Base-by-base conservation (phyloP, 2,329 filamentous ascomycete genomes). In the Alternaria sp. region DNA sequence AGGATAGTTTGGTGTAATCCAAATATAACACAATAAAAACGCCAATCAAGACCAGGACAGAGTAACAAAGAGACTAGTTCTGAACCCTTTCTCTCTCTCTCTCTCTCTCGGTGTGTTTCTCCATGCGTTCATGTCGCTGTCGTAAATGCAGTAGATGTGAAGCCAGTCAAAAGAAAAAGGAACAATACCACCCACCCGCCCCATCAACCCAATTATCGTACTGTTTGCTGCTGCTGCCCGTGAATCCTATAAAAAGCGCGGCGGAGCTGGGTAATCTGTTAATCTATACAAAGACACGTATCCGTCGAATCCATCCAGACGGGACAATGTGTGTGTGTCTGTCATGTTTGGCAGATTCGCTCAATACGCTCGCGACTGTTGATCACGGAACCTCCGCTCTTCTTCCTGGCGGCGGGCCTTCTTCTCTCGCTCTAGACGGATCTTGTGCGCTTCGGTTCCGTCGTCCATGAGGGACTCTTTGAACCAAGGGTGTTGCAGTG, bases 401-500 rank as follows among this genome's bases (percentile, higher is more conserved):
- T 78, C 74, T 70, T 77, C 74, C 61, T 67, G 63, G 23, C 74
- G 75, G 30, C 75, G 72, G 12, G 69, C 67, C 67, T 79, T 79
- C 72, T 75, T 78, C 58, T 81, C 77, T 63, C 76, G 67, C 61
- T 84, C 80, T 59, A 84, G 74, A 50, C 85, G 81, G 66, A 90
- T 89, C 61, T 87, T 85, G 61, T 86, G 82, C 19, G 88, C 88
- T 78, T 90, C 88, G 7, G 88, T 90, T 60, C 88, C 88, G 73
- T 90, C 88, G 71, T 90, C 88, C 70, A 89, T 84, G 21, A 90
- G 82, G 12, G 83, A 82, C 76, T 90, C 88, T 66, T 85, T 87
- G 79, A 90, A 90, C 88, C 88, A 90, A 1, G 86, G 85, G 73
- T 90, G 88, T 74, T 89, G 87, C 65, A 90, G 80, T 15, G 88